Evolutionary conservation across 768 basidiomycete species (phyloP).

Genomic region (Psilocybe tampanensis): DNA sequence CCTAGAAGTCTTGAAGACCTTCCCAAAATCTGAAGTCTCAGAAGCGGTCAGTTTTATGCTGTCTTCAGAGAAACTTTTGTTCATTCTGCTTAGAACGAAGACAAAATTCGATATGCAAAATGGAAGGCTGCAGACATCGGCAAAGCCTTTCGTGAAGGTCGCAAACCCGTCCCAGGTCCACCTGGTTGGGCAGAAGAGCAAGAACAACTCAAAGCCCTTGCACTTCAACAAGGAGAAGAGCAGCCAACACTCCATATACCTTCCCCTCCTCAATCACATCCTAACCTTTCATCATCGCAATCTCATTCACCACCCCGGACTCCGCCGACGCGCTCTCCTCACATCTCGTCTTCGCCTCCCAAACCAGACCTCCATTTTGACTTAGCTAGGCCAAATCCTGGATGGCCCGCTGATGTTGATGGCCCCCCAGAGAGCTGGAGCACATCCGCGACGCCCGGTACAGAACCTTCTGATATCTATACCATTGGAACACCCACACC

Average conservation of each 20-base stretch:
- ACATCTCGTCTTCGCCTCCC: conserved; percentile 21
- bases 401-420: conserved; percentile 20
- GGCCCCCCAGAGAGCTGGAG: conserved; percentile 70
- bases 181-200: conserved; percentile 47
- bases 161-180: conserved; percentile 79
- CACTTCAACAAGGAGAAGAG: conserved; percentile 26
- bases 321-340: conserved; percentile 17
- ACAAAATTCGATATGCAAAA: conserved; percentile 91
- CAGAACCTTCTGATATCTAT: conserved; percentile 20
- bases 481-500: conserved; percentile 70
- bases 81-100: conserved; percentile 57
- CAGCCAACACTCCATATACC: conserved; percentile 12
- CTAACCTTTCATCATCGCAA: conserved; percentile 12
- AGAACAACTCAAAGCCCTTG: conserved; percentile 23
- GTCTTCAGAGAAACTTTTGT: neutral
- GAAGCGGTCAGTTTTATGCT: conserved; percentile 51
- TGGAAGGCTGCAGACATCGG: conserved; percentile 98
- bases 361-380: conserved; percentile 1
- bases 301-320: conserved; percentile 23
- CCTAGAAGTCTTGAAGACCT: conserved; percentile 83
- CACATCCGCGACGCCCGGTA: conserved; percentile 75
- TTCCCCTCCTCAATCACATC: conserved; percentile 12
- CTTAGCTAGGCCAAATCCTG: conserved; percentile 1
- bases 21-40: conserved; percentile 59
- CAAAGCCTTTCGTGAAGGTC: conserved; percentile 93